Percentiles rank a stretch among this genome's conserved stretches.
Evolutionary conservation across 345 rosid species (phyloP).

Genomic region (Bruguiera sexangula): DNA sequence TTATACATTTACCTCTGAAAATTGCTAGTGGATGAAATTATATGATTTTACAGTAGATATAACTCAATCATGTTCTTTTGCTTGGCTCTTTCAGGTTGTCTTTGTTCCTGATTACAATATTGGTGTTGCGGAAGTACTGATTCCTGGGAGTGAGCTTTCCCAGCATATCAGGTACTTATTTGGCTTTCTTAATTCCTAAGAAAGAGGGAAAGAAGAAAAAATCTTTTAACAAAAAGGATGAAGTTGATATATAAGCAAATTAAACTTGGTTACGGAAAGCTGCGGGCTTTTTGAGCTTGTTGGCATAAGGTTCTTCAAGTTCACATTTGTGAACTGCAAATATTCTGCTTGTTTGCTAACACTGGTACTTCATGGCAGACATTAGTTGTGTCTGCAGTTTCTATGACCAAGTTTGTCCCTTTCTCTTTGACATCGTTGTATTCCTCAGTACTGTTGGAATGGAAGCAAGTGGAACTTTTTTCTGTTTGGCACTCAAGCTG

Average conservation of each 20-base stretch:
- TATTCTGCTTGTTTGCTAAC: not conserved
- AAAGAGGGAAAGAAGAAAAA: too few species aligned
- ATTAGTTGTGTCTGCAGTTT: not conserved
- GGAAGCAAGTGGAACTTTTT: conserved; percentile 62
- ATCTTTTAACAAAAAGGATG: too few species aligned
- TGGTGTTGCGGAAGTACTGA: conserved; percentile 46
- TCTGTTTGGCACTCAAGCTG: conserved; percentile 46
- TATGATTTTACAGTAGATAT: too few species aligned
- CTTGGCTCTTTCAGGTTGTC: conserved; percentile 31
- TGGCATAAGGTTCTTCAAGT: too few species aligned
- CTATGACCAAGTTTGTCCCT: not conserved
- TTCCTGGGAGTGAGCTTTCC: conserved; percentile 54
- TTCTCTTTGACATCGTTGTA: not conserved
- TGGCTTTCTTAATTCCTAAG: too few species aligned
- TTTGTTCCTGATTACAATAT: conserved; percentile 55
- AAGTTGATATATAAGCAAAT: too few species aligned
- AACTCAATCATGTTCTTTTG: not conserved
- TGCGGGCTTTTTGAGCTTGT: too few species aligned
- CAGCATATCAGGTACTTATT: conserved; percentile 46
- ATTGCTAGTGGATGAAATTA: too few species aligned
- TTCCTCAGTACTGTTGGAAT: conserved; percentile 44
- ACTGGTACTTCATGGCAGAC: not conserved
- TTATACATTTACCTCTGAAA: too few species aligned
- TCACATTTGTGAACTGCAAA: too few species aligned
- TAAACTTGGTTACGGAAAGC: too few species aligned